Evolutionary conservation across 768 basidiomycete genomes (phyloP), one percentile per base, ranked within the genome.

Genomic region (Lactarius indigo): DNA sequence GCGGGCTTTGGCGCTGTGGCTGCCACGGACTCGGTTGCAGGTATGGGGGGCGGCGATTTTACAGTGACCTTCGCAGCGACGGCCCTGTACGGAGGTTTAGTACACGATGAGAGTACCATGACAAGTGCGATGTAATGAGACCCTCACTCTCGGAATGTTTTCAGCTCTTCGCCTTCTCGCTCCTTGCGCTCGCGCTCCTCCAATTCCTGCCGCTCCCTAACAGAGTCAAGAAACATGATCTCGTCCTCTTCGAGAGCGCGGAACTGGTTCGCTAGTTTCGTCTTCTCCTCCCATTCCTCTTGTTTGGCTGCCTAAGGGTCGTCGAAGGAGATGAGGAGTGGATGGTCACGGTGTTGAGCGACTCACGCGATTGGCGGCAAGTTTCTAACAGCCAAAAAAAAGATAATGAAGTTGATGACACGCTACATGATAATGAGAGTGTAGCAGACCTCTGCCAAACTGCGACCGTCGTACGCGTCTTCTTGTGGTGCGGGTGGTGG

Each of bases 241-340:
- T 94, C 92, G 77, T 94, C 92, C 75, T 94, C 92, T 73, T 94
- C 92, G 42, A 94, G 79, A 5, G 92, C 90, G 63, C 92, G 89
- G 72, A 94, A 94, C 73, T 94, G 92, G 74, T 93, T 94, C 61
- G 91, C 82, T 77, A 94, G 84, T 75, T 92, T 93, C 67, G 86
- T 91, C 75, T 90, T 90, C 75, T 92, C 90, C 74, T 94, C 92
- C 90, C 91, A 94, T 85, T 94, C 91, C 76, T 94, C 92, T 78
- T 94, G 91, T 76, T 94, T 93, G 70, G 91, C 91, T 73, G 88
- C 86, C 91, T 92, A 72, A 68, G 69, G 26, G 37, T 50, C 28
- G n/a, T 37, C 26, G 26, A 31, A 31, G 23, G 55, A 12, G 30
- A 35, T 47, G 63, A 59, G 59, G 47, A 59, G 52, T 61, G 69